These are phyloP conservation scores for Trichoderma simmonsii DNA, from an alignment of 2,329 filamentous ascomycete genomes.

Conservation along the genomic window DNA sequence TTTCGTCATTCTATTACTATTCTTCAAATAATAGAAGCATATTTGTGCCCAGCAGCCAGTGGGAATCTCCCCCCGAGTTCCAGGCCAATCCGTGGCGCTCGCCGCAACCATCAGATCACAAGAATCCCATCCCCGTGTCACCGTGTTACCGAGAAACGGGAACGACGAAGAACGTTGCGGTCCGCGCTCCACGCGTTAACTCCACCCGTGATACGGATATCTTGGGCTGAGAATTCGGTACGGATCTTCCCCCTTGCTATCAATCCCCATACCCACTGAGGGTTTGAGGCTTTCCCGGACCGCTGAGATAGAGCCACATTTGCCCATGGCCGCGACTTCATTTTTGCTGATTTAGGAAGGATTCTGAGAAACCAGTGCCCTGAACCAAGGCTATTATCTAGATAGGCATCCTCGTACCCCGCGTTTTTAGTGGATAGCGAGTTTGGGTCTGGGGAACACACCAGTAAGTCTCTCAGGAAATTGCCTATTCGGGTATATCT, in stretches of 20 bases:
- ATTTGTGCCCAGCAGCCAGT: background rate
- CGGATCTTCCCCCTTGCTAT: background rate
- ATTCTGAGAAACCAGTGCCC: background rate
- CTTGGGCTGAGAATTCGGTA: background rate
- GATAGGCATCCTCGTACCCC: conserved; percentile 2
- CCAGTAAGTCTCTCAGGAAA: background rate
- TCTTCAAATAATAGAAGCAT: background rate
- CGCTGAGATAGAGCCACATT: background rate
- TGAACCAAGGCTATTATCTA: background rate
- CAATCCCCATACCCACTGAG: background rate
- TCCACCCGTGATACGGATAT: background rate
- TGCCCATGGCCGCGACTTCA: background rate
- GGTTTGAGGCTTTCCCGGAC: conserved; percentile 4
- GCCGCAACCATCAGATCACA: background rate
- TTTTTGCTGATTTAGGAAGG: background rate
- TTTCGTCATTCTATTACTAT: background rate
- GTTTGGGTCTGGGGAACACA: background rate
- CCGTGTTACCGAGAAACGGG: conserved; percentile 4
- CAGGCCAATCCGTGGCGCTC: background rate
- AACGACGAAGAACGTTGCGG: background rate
- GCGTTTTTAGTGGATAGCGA: conserved; percentile 1
- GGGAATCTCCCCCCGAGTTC: background rate
- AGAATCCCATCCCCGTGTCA: background rate
- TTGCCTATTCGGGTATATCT: background rate
- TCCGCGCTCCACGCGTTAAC: background rate